Evolutionary conservation across 768 basidiomycete genomes (phyloP), one percentile per base, ranked within the genome.

Genomic region (Gloeopeniophorella convolvens): DNA sequence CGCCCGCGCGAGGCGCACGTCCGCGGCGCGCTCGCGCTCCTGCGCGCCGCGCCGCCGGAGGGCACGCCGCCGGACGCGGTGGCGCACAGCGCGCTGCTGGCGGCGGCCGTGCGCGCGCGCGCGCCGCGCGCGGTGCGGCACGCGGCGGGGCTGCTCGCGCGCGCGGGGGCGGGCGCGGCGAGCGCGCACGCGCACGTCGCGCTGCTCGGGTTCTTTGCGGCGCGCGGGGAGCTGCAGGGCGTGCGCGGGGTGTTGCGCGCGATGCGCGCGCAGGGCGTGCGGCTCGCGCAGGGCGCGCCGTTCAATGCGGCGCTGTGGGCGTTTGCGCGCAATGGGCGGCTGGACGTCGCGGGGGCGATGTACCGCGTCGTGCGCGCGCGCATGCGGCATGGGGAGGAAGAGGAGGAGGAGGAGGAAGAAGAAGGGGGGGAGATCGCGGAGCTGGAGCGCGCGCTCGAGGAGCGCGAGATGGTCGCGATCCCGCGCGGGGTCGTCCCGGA

Each of bases 261-360:
- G 59, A 78, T 89, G 69, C 64, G 68, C 42, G 67, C 74, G 30
- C 73, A 78, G 33, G 69, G 65, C 23, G 45, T 78, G 41, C 71
- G 76, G 32, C 60, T 89, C 13, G 78, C 79, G 6, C 56, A 85
- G 18, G 83, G n/a, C n/a, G n/a, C 83, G 45, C 84, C 82, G 10
- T 60, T 84, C 57, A 91, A 90, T 60, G 73, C 78, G 6, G 79
- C 77, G 58, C 67, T 92, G 8, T 85, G 80, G 81, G 82, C 83
- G 0, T 89, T 77, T 63, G 76, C 75, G 15, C 68, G 68, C 31
- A 73, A 72, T 43, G 65, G 69, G 12, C 75, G 73, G 16, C 58
- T 81, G 18, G 79, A 84, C 46, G 55, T 83, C n/a, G 79, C 78
- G 1, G 62, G 66, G 49, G 68, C 70, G 54, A 74, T 91, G 26